A percentile compares a stretch with the other conserved stretches of the same genome.
phyloP scores from a whole-genome alignment of 2,329 filamentous ascomycete genomes.

The Atkinsonella hypoxylon region DNA sequence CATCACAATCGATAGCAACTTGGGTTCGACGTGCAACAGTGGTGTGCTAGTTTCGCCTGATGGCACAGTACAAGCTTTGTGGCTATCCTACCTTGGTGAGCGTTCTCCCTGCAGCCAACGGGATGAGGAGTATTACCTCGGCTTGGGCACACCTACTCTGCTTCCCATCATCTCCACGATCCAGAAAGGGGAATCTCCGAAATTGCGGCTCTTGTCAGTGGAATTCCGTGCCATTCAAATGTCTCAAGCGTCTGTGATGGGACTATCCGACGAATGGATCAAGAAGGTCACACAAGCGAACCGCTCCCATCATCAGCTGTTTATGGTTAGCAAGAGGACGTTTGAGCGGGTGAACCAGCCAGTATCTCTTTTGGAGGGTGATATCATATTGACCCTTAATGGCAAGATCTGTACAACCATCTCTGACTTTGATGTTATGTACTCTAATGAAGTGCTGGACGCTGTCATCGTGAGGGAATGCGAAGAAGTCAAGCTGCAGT shows the following conservation, averaged over 20 bases:
- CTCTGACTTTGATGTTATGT: slow-evolving; percentile 92
- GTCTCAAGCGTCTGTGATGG: slow-evolving; percentile 95
- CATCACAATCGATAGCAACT: slow-evolving; percentile 88
- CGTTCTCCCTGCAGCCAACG: slow-evolving; percentile 65
- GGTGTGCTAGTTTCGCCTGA: slow-evolving; percentile 85
- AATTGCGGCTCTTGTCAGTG: slow-evolving; percentile 81
- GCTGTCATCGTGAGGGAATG: slow-evolving; percentile 80
- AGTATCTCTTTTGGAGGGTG: slow-evolving; percentile 67
- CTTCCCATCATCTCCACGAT: slow-evolving; percentile 83
- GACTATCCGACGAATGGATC: slow-evolving; percentile 92
- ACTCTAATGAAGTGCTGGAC: slow-evolving; percentile 71
- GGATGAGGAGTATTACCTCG: slow-evolving; percentile 94
- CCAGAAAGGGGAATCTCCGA: slow-evolving; percentile 64
- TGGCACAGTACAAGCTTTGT: slow-evolving; percentile 86
- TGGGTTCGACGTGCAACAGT: slow-evolving; percentile 85
- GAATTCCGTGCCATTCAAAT: slow-evolving; percentile 94
- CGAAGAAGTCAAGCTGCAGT: slow-evolving; percentile 60
- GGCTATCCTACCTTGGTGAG: slow-evolving; percentile 94
- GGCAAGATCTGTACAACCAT: slow-evolving; percentile 87
- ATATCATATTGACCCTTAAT: slow-evolving; percentile 85
- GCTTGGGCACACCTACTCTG: slow-evolving; percentile 76
- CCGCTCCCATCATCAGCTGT: slow-evolving; percentile 85
- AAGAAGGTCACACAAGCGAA: slow-evolving; percentile 79
- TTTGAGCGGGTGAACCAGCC: slow-evolving; percentile 43
- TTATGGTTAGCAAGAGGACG: slow-evolving; percentile 91